Evolutionary conservation across 129 eudicot species (phyloP), one percentile per base, ranked within the genome.

Genomic region (Heracleum sosnowskyi): DNA sequence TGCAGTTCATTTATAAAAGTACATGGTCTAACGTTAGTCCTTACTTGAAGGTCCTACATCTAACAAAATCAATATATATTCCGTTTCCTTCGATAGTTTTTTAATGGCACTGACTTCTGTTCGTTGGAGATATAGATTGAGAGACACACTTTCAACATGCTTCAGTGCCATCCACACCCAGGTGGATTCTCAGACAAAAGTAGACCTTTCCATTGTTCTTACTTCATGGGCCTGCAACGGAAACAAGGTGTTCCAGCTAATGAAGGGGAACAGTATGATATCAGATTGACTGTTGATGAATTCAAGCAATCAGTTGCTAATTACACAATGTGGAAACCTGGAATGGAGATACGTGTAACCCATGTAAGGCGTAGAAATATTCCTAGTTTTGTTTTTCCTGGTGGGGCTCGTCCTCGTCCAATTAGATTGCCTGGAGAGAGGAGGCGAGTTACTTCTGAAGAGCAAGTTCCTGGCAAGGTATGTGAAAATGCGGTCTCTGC

Each of bases 131-230:
- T 77, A 24, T 85, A 94, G 96, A 95, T 95, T 44, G 98, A 95
- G 86, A 86, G 96, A 83, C 85, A 90, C 83, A 95, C 98, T 36
- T 84, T 77, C 60, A 87, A 88, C 82, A 87, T 90, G 85, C 91
- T 95, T 81, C 96, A 90, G 79, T 91, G 97, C 86, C 98, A 95
- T 74, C 99, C 99, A 45, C 90, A 95, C 80, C 99, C 99, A 11
- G 90, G 92, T 39, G 96, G 90, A 71, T 91, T 95, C 76, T 76
- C 92, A 6, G 97, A 95, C 72, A 82, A 82, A 84, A 78, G 92
- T 34, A 89, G 69, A 29, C 92, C 89, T n/a, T 87, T 87, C 42
- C 95, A 84, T 71, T 87, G 88, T 76, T 85, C 89, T 80, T 95
- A 92, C 83, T 95, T 95, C 79, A 84, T 95, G 91, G 97, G 99